These are phyloP conservation scores for Medicago ruthenica DNA, from an alignment of 306 rosid species.

Conservation along the genomic window DNA sequence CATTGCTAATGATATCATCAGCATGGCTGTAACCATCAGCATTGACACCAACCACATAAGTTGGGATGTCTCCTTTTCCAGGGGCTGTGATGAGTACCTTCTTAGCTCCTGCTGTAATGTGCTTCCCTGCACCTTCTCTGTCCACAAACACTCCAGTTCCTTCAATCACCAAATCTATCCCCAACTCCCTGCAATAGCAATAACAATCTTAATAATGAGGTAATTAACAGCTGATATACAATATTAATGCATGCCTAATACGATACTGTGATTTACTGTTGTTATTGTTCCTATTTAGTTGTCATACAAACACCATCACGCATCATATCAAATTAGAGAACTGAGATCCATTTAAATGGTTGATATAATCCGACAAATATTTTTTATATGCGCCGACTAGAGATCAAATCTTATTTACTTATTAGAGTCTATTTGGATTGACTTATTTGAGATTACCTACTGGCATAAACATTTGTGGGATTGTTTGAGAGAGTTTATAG, in stretches of 20 bases:
- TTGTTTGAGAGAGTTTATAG: background rate
- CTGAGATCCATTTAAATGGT: background rate
- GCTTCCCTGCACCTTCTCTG: slow-evolving; percentile 96
- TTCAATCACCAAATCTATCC: slow-evolving; percentile 89
- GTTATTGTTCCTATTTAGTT: too few relatives aligned
- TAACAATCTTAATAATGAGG: background rate
- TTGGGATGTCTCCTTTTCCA: slow-evolving; percentile 97
- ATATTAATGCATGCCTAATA: background rate
- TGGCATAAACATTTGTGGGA: background rate
- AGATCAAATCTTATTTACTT: background rate
- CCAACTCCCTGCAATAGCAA: slow-evolving; percentile 68
- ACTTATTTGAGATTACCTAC: background rate
- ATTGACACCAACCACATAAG: slow-evolving; percentile 95
- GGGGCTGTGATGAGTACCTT: slow-evolving; percentile 98
- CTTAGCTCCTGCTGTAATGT: slow-evolving; percentile 94
- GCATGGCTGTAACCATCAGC: slow-evolving; percentile 70
- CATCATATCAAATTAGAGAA: background rate
- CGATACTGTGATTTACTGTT: background rate
- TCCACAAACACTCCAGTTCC: slow-evolving; percentile 99
- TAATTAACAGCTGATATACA: background rate
- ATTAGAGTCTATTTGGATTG: background rate
- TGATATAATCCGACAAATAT: background rate
- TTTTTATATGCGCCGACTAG: background rate
- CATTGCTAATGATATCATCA: slow-evolving; percentile 93
- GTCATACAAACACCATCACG: slow-evolving; percentile 11